Conservation (phyloP, 345 rosid genomes). For the Sisymbrium altissimum region DNA sequence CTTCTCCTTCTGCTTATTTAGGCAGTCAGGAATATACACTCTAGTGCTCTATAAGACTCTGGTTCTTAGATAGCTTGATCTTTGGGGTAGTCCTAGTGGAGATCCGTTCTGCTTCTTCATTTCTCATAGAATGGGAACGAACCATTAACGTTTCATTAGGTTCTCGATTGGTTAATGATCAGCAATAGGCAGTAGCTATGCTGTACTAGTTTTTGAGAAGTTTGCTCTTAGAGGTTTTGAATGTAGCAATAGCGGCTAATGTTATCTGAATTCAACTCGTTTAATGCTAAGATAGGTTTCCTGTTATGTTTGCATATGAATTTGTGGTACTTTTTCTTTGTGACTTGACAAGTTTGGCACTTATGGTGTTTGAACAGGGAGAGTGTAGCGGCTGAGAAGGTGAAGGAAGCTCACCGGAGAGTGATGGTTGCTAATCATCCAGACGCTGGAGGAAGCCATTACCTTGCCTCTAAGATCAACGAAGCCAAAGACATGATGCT, state of each 20-base stretch:
- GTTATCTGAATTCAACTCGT: neutral
- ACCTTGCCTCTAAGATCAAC: conserved; percentile 63
- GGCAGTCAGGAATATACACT: neutral
- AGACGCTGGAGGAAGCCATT: conserved; percentile 72
- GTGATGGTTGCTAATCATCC: conserved; percentile 92
- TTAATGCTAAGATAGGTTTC: neutral
- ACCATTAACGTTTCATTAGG: neutral
- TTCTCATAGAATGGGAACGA: neutral
- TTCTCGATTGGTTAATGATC: neutral
- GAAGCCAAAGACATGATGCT: conserved; percentile 66
- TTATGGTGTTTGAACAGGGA: conserved; percentile 47
- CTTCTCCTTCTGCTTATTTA: neutral
- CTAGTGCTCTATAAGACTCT: neutral
- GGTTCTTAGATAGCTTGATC: neutral
- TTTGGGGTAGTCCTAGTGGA: neutral
- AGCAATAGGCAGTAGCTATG: neutral
- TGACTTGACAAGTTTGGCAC: neutral
- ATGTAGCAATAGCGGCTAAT: neutral
- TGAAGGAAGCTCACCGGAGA: conserved; percentile 82
- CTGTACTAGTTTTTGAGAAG: neutral
- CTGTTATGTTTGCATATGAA: neutral
- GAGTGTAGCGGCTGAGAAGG: conserved; percentile 56
- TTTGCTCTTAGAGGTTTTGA: neutral
- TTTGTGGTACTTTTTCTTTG: neutral
- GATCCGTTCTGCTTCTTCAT: neutral